Evolutionary conservation across 2,329 filamentous ascomycete species (phyloP).

Genomic region (Ceratocystis cacaofunesta): DNA sequence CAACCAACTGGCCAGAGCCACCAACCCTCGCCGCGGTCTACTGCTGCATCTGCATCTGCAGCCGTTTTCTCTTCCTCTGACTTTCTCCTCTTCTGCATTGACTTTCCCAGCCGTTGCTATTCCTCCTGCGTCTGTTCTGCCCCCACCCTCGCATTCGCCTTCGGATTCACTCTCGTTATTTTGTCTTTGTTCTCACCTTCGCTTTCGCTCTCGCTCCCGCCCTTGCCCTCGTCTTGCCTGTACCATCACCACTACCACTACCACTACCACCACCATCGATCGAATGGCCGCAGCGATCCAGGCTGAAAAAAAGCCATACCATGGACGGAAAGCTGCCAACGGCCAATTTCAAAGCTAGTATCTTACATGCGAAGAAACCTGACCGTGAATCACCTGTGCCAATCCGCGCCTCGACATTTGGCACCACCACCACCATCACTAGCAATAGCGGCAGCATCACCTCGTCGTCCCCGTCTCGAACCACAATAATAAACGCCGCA

Average conservation of each 20-base stretch:
- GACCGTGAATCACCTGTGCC: background rate
- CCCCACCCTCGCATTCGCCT: slow-evolving; percentile 7
- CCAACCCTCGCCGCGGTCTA: slow-evolving; percentile 2
- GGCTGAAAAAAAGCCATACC: slow-evolving; percentile 11
- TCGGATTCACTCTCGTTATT: background rate
- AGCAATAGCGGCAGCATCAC: background rate
- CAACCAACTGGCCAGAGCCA: background rate
- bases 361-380: slow-evolving; percentile 3
- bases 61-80: slow-evolving; percentile 7
- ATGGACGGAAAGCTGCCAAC: slow-evolving; percentile 16
- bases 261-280: slow-evolving; percentile 12
- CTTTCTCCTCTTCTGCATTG: slow-evolving; percentile 4
- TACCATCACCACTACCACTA: background rate
- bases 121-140: background rate
- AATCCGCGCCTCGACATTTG: slow-evolving; percentile 1
- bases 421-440: background rate
- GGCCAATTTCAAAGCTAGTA: slow-evolving; percentile 13
- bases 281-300: slow-evolving; percentile 10
- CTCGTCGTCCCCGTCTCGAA: slow-evolving; percentile 12
- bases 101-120: background rate
- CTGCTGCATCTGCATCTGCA: slow-evolving; percentile 4
- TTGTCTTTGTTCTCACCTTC: slow-evolving; percentile 6
- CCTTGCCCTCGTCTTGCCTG: slow-evolving; percentile 1
- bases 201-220: background rate
- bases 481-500: background rate